Percentiles rank a stretch among this genome's conserved stretches.
Evolutionary conservation across 1,139 yeast species (phyloP).

Genomic region (Hyphopichia khmerensis): DNA sequence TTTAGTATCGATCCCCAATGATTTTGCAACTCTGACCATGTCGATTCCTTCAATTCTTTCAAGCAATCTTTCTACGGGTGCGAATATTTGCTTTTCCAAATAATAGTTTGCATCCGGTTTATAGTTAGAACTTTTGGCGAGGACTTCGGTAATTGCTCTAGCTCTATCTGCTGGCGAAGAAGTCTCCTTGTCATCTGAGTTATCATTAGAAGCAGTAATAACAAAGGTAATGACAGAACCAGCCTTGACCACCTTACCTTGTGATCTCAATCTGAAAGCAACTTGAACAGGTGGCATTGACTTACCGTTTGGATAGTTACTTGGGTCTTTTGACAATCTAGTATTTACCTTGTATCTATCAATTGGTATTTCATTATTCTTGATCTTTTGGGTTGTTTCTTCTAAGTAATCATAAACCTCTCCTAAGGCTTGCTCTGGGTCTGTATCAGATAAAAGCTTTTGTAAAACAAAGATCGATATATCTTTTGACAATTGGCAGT

Average conservation of each 20-base stretch:
- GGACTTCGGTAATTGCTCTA: slow-evolving; percentile 69
- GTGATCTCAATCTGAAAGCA: slow-evolving; percentile 73
- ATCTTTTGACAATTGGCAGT: slow-evolving; percentile 88
- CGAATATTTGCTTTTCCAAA: slow-evolving; percentile 83
- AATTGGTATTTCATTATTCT: slow-evolving; percentile 58
- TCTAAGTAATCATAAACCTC: slow-evolving; percentile 75
- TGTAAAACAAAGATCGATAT: slow-evolving; percentile 75
- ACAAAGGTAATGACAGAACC: slow-evolving; percentile 91
- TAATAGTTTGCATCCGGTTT: slow-evolving; percentile 78
- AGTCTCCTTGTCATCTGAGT: slow-evolving; percentile 12
- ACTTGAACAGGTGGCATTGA: slow-evolving; percentile 93
- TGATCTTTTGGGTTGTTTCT: slow-evolving; percentile 56
- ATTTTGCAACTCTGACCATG: slow-evolving; percentile 69
- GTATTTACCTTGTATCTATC: slow-evolving; percentile 73
- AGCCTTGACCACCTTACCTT: slow-evolving; percentile 83
- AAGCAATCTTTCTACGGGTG: slow-evolving; percentile 86
- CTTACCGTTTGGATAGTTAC: slow-evolving; percentile 72
- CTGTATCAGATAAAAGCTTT: slow-evolving; percentile 68
- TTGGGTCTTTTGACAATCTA: slow-evolving; percentile 73
- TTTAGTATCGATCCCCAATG: slow-evolving; percentile 74
- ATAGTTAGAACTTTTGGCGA: slow-evolving; percentile 49
- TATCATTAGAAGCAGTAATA: slow-evolving; percentile 48
- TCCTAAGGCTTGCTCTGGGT: slow-evolving; percentile 73
- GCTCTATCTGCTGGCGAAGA: slow-evolving; percentile 69
- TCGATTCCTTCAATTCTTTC: slow-evolving; percentile 89